Conservation (phyloP, 2,329 filamentous ascomycete species). For the Claviceps purpurea region DNA sequence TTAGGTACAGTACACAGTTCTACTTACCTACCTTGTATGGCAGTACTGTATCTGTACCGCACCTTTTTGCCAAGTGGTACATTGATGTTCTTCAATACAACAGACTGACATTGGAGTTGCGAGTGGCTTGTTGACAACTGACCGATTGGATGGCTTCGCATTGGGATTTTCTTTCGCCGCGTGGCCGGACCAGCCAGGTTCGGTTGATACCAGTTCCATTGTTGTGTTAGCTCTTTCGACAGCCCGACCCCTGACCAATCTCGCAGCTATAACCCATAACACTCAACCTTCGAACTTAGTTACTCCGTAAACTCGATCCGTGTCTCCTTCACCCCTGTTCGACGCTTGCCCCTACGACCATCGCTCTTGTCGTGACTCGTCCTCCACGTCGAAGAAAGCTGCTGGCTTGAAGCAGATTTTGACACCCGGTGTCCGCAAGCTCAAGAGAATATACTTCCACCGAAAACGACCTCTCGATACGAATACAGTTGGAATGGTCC, state of each 20-base stretch:
- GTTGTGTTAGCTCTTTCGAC: not conserved
- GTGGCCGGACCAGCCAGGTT: not conserved
- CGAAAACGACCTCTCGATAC: not conserved
- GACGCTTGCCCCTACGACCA: not conserved
- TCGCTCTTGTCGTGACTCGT: not conserved
- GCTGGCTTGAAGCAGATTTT: not conserved
- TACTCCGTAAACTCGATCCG: not conserved
- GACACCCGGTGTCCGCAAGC: not conserved
- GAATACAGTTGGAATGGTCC: not conserved
- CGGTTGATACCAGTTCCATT: not conserved
- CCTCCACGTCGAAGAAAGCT: not conserved
- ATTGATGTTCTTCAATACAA: too few species aligned
- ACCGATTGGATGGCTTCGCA: not conserved
- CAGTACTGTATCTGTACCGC: too few species aligned
- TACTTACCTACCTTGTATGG: too few species aligned
- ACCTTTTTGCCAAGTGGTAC: too few species aligned
- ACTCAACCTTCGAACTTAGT: not conserved
- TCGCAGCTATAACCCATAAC: not conserved
- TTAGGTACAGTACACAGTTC: too few species aligned
- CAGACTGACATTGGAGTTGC: not conserved
- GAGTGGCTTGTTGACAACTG: not conserved
- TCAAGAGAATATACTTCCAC: not conserved
- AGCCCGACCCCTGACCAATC: not conserved
- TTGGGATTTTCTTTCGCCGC: not conserved
- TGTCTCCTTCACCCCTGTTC: not conserved